Percentiles rank a stretch among this genome's conserved stretches.
phyloP scores from a whole-genome alignment of 306 rosid genomes.

The Vachellia pachyceras region DNA sequence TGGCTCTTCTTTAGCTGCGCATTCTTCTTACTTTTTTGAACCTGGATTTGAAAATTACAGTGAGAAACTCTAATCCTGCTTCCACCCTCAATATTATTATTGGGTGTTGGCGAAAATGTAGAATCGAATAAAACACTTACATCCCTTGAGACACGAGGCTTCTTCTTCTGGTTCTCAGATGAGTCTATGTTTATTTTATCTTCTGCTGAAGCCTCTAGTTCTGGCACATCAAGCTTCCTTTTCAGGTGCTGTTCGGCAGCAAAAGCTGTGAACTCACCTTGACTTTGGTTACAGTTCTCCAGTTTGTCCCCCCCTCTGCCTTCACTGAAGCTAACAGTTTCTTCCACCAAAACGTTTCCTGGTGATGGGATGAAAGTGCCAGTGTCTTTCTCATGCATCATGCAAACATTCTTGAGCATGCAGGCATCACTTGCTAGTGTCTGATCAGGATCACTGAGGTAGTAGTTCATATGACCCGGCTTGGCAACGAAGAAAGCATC shows the following conservation, averaged over 20 bases:
- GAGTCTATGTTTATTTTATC: constrained; percentile 33
- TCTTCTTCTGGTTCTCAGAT: constrained; percentile 58
- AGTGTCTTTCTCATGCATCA: constrained; percentile 37
- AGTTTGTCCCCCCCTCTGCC: constrained; percentile 36
- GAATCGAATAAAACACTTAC: constrained; percentile 52
- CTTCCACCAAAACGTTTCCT: constrained; percentile 53
- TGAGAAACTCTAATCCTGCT: constrained; percentile 29
- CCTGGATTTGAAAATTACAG: constrained; percentile 45
- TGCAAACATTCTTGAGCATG: constrained; percentile 34
- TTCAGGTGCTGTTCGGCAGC: constrained; percentile 48
- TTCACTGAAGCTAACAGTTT: constrained; percentile 42
- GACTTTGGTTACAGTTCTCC: constrained; percentile 39
- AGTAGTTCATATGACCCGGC: constrained; percentile 40
- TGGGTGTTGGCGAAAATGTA: not conserved
- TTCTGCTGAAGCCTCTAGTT: constrained; percentile 31
- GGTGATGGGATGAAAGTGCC: constrained; percentile 47
- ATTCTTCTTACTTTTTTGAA: constrained; percentile 55
- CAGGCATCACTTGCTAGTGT: constrained; percentile 26
- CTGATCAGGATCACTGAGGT: constrained; percentile 33
- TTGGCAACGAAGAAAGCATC: constrained; percentile 39
- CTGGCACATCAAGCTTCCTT: constrained; percentile 52
- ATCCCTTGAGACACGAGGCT: constrained; percentile 45
- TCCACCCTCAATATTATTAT: not conserved
- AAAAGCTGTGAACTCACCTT: constrained; percentile 23
- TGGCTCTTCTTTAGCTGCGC: constrained; percentile 49